Conservation (phyloP, 2,329 filamentous ascomycete species). For the Cytospora mali region DNA sequence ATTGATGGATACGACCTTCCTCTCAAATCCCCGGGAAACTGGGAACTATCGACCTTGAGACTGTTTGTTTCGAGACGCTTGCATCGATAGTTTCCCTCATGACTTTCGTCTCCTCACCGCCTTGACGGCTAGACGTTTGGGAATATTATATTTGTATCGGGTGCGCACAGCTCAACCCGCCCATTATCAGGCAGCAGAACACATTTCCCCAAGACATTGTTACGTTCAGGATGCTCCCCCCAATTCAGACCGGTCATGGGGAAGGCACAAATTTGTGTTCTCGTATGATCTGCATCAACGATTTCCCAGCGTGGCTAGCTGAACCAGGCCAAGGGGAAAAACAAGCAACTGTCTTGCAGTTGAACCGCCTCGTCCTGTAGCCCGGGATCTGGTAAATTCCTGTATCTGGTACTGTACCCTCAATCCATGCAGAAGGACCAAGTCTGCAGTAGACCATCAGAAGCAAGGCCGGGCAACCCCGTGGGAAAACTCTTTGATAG, state of each 20-base stretch:
- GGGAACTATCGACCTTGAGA: not conserved
- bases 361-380: not conserved
- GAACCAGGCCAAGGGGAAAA: not conserved
- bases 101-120: not conserved
- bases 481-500: not conserved
- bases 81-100: not conserved
- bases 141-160: not conserved
- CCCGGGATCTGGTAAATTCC: not conserved
- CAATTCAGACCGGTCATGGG: not conserved
- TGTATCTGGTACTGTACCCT: not conserved
- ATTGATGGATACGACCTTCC: not conserved
- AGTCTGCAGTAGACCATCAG: not conserved
- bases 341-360: not conserved
- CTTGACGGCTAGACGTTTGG: not conserved
- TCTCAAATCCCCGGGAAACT: not conserved
- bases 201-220: not conserved
- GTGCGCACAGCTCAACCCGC: not conserved
- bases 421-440: not conserved
- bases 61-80: not conserved
- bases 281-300: not conserved
- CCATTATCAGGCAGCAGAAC: not conserved
- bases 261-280: not conserved
- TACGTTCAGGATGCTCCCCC: not conserved
- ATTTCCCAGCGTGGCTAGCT: not conserved
- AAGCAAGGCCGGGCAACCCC: not conserved